phyloP scores from a whole-genome alignment of 805 yeast genomes.

The Suhomyces faveliae region DNA sequence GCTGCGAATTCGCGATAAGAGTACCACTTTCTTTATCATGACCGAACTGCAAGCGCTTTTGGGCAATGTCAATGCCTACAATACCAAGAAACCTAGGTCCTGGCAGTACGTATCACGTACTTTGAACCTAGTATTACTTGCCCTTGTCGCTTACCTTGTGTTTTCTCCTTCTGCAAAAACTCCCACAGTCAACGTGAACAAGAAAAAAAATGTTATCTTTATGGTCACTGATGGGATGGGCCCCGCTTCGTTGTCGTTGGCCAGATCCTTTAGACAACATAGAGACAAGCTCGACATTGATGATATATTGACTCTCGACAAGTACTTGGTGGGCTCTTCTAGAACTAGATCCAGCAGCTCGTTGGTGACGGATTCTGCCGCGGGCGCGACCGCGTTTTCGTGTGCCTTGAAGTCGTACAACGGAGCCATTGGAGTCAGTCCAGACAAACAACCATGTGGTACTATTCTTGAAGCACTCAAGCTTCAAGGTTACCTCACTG shows the following conservation, averaged over 20 bases:
- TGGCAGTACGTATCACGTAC: conserved; percentile 2
- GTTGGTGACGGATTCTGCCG: conserved; percentile 90
- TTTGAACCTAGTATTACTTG: conserved; percentile 2
- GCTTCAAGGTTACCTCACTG: conserved; percentile 75
- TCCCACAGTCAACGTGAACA: conserved; percentile 9
- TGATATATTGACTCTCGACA: conserved; percentile 62
- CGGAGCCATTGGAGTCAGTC: conserved; percentile 87
- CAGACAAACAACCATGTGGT: conserved; percentile 73
- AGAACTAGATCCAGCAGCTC: conserved; percentile 79
- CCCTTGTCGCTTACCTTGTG: conserved; percentile 5
- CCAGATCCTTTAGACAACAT: conserved; percentile 71
- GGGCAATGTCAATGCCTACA: conserved; percentile 10
- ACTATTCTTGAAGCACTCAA: conserved; percentile 87
- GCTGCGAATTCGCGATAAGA: background rate
- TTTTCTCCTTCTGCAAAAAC: background rate
- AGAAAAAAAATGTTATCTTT: conserved; percentile 75
- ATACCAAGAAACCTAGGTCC: conserved; percentile 8
- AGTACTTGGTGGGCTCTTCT: conserved; percentile 74
- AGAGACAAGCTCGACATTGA: conserved; percentile 52
- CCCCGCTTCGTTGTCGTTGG: conserved; percentile 77
- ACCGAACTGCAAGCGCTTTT: conserved; percentile 12
- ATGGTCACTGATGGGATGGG: conserved; percentile 97
- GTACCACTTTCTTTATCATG: background rate
- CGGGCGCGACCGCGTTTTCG: conserved; percentile 93
- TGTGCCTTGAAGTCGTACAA: conserved; percentile 83